Percentiles rank a stretch among this genome's conserved stretches.
Evolutionary conservation across 306 rosid genomes (phyloP).

Genomic region (Rosa chinensis): DNA sequence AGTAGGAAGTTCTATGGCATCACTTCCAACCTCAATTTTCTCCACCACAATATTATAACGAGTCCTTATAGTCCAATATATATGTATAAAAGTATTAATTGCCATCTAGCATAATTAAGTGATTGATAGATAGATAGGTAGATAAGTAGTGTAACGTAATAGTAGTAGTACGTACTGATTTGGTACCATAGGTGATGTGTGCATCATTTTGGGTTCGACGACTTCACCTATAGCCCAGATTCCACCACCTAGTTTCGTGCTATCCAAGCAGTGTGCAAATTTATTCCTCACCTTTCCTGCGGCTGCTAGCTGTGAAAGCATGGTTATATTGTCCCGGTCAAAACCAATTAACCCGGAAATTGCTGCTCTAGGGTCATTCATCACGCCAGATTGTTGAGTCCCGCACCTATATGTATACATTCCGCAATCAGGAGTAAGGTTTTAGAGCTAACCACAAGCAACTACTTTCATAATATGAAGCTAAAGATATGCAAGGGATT

Average conservation of each 20-base stretch:
- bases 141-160: background rate
- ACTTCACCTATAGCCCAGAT: conserved; percentile 88
- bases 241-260: conserved; percentile 66
- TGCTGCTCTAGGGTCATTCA: conserved; percentile 50
- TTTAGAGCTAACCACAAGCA: background rate
- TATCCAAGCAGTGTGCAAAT: conserved; percentile 94
- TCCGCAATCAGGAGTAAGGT: background rate
- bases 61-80: background rate
- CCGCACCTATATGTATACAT: conserved; percentile 60
- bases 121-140: background rate
- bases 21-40: conserved; percentile 67
- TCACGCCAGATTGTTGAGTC: conserved; percentile 60
- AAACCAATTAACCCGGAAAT: conserved; percentile 92
- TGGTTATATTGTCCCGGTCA: conserved; percentile 83
- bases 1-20: conserved; percentile 53
- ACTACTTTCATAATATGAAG: background rate
- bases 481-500: background rate
- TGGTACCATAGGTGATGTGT: conserved; percentile 57
- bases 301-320: conserved; percentile 84
- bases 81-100: background rate
- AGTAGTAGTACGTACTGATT: conserved; percentile 47
- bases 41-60: conserved; percentile 83
- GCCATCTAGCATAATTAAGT: background rate
- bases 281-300: conserved; percentile 72
- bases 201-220: conserved; percentile 54